phyloP scores from a whole-genome alignment of 441 rosid species.

The Breynia disticha region DNA sequence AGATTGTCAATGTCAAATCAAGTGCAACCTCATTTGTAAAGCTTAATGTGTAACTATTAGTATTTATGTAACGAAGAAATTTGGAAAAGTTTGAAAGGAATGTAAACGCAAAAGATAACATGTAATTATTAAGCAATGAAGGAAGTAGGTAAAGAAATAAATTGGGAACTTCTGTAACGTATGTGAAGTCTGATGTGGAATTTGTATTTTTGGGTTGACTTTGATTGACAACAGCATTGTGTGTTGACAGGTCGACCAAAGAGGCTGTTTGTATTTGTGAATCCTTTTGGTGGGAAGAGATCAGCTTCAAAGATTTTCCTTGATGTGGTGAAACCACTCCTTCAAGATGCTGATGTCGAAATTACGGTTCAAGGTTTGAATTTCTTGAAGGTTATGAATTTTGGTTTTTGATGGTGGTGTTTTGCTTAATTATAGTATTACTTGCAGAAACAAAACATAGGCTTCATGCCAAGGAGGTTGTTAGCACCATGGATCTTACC shows the following conservation, averaged over 20 bases:
- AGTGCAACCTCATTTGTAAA: too few relatives aligned
- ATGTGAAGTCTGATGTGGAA: not conserved
- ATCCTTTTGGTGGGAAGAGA: slow-evolving; percentile 82
- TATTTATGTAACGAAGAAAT: too few relatives aligned
- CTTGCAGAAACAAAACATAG: slow-evolving; percentile 63
- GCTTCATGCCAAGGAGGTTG: slow-evolving; percentile 79
- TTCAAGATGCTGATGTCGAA: slow-evolving; percentile 63
- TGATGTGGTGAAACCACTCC: slow-evolving; percentile 61
- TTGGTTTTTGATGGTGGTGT: not conserved
- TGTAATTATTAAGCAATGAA: too few relatives aligned
- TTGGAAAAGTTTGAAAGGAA: too few relatives aligned
- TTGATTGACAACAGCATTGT: not conserved
- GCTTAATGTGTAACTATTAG: too few relatives aligned
- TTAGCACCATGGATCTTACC: slow-evolving; percentile 42
- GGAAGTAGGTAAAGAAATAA: too few relatives aligned
- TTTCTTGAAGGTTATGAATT: not conserved
- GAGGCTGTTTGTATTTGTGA: slow-evolving; percentile 57
- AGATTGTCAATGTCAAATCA: too few relatives aligned
- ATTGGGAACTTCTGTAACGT: not conserved
- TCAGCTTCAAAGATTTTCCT: slow-evolving; percentile 51
- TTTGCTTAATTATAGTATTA: not conserved
- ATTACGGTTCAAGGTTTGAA: slow-evolving; percentile 56
- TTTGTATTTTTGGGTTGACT: not conserved
- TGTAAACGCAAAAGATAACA: too few relatives aligned
- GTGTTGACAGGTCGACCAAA: slow-evolving; percentile 58